Conservation (phyloP, 2,329 filamentous ascomycete species). For the Calonectria hongkongensis region DNA sequence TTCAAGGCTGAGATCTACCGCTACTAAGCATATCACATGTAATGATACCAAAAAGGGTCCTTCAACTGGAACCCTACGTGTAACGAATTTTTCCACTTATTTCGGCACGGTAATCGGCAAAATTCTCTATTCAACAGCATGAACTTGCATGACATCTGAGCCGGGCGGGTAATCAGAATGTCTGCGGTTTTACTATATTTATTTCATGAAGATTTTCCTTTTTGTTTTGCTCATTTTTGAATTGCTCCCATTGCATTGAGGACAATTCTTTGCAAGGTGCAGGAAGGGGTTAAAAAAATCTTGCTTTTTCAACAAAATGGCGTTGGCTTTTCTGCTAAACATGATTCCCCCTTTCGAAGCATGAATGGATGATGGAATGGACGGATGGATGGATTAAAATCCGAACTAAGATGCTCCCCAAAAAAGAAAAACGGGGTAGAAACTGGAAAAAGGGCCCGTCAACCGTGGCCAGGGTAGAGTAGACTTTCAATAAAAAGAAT, state of each 20-base stretch:
- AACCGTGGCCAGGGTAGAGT: slow-evolving; percentile 64
- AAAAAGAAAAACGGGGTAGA: slow-evolving; percentile 48
- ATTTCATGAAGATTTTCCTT: slow-evolving; percentile 49
- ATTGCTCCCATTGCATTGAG: slow-evolving; percentile 46
- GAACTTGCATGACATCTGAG: slow-evolving; percentile 64
- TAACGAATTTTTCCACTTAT: slow-evolving; percentile 60
- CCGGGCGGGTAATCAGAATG: slow-evolving; percentile 56
- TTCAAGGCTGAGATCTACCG: slow-evolving; percentile 92
- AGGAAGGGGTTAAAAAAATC: slow-evolving; percentile 58
- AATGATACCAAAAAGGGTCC: slow-evolving; percentile 60
- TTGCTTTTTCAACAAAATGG: slow-evolving; percentile 65
- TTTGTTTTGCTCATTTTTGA: slow-evolving; percentile 50
- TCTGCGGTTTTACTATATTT: slow-evolving; percentile 48
- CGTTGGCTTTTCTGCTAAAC: slow-evolving; percentile 62
- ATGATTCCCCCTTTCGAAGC: slow-evolving; percentile 60
- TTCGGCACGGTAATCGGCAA: slow-evolving; percentile 59
- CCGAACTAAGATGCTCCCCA: slow-evolving; percentile 43
- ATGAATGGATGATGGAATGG: slow-evolving; percentile 52
- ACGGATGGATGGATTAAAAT: slow-evolving; percentile 52
- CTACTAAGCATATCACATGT: slow-evolving; percentile 63
- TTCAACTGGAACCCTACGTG: slow-evolving; percentile 64
- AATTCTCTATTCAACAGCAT: slow-evolving; percentile 67
- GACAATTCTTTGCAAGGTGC: slow-evolving; percentile 54
- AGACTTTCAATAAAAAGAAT: slow-evolving; percentile 49
- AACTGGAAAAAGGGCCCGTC: slow-evolving; percentile 61